Percentiles rank a stretch among this genome's conserved stretches.
Evolutionary conservation across 192 early-diverging fungal genomes (phyloP).

Genomic region (Linnemannia elongata): DNA sequence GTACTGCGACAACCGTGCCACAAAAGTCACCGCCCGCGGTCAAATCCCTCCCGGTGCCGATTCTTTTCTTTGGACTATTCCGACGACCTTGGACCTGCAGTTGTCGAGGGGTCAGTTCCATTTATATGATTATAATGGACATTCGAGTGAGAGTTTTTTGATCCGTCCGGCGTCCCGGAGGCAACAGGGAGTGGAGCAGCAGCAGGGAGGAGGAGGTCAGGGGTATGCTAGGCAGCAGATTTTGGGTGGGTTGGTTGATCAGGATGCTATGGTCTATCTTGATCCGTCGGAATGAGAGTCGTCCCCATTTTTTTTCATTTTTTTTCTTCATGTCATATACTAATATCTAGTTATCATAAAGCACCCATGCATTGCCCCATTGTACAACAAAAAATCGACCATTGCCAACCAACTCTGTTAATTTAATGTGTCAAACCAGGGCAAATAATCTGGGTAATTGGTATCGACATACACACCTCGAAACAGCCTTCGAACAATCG

Average conservation of each 20-base stretch:
- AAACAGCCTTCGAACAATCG: background rate
- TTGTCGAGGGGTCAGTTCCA: constrained; percentile 34
- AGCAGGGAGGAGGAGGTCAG: background rate
- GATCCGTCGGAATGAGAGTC: background rate
- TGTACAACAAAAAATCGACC: background rate
- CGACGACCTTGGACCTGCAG: constrained; percentile 39
- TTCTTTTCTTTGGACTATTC: constrained; percentile 31
- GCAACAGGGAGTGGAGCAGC: background rate
- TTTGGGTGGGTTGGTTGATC: background rate
- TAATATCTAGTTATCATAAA: background rate
- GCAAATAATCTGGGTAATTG: background rate
- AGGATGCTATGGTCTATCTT: background rate
- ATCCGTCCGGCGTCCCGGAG: constrained; percentile 6
- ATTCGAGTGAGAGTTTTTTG: constrained; percentile 24
- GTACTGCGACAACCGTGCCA: constrained; percentile 37
- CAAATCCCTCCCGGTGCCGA: constrained; percentile 15
- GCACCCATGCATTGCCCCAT: background rate
- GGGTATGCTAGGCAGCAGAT: background rate
- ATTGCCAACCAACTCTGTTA: background rate
- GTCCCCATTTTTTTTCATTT: background rate
- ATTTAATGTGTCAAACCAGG: background rate
- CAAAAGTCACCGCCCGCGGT: constrained; percentile 27
- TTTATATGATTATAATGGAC: constrained; percentile 41
- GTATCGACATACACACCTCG: background rate
- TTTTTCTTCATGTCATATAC: background rate